phyloP scores from a whole-genome alignment of 78 protist species.

The Chrysochromulina tobinii region DNA sequence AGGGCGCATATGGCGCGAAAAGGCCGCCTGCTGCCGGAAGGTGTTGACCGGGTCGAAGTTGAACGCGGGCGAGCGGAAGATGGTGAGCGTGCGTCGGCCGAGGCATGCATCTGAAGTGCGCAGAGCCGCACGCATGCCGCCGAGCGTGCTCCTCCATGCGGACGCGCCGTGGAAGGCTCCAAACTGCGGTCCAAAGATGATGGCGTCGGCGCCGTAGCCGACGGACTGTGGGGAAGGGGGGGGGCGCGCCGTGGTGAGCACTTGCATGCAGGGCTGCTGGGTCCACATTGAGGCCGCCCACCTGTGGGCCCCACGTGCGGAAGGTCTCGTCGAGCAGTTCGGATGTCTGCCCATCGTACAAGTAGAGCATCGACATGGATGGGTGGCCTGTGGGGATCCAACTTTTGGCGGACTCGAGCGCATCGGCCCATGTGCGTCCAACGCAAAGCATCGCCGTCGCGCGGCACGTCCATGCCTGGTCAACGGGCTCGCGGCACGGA shows the following conservation, averaged over 20 bases:
- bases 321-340: neutral
- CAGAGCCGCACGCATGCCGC: neutral
- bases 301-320: neutral
- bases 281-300: too few species aligned
- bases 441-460: neutral
- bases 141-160: neutral
- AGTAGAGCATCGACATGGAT: neutral
- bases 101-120: neutral
- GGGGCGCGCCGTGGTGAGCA: too few species aligned
- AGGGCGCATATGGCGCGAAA: neutral
- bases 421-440: neutral
- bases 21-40: neutral
- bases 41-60: slow-evolving; percentile 23
- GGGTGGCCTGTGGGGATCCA: neutral
- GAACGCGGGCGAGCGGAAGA: slow-evolving; percentile 11
- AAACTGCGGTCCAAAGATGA: neutral
- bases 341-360: neutral
- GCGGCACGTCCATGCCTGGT: neutral
- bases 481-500: slow-evolving; percentile 17
- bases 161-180: neutral
- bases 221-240: neutral
- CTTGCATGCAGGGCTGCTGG: too few species aligned
- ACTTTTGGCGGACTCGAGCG: neutral
- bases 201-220: neutral
- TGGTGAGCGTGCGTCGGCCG: neutral